Evolutionary conservation across 106 monocot species (phyloP), one percentile per base, ranked within the genome.

Genomic region (Dendrobium catenatum): DNA sequence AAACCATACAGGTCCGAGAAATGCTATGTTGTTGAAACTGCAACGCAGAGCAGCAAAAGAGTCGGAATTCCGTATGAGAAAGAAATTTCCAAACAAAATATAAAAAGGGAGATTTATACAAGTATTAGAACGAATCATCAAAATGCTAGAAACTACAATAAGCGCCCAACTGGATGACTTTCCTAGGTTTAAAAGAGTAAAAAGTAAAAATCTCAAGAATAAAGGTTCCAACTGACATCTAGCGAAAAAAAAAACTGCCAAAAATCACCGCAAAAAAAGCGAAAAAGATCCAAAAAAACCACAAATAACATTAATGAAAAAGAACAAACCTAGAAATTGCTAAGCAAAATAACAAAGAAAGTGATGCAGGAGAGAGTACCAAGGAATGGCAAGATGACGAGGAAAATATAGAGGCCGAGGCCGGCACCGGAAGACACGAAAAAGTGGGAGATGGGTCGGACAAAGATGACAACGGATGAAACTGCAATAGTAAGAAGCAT

Each of bases 361-460:
- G 79, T 73, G 46, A 78, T 55, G 64, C 83, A 33, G n/a, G 40
- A 42, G 19, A 9, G 5, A 40, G 0, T 77, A 93, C 95, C 80
- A 37, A 95, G 56, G 49, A 96, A 86, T 1, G 93, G 91, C 51
- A 86, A 81, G 58, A 96, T 78, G 76, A 93, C 66, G 81, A 92
- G 80, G 79, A 94, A 84, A 72, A 96, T 87, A 78, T 94, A 96
- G 68, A 96, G 85, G 17, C 77, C 93, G 40, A 93, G 66, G 1
- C 96, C 96, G 9, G 37, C 86, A 20, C 72, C 42, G 44, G 90
- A 78, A 44, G 96, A 83, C 66, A 90, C 90, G 76, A 96, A 92
- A 87, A 96, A 96, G 54, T 46, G 61, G 20, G 96, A 82, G 81
- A 96, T 81, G 5, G 91, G 87, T 22, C 72, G 86, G 42, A 91